Percentiles rank a stretch among this genome's conserved stretches.
phyloP scores from a whole-genome alignment of 371 early-diverging fungal genomes.

The Mortierella polycephala region DNA sequence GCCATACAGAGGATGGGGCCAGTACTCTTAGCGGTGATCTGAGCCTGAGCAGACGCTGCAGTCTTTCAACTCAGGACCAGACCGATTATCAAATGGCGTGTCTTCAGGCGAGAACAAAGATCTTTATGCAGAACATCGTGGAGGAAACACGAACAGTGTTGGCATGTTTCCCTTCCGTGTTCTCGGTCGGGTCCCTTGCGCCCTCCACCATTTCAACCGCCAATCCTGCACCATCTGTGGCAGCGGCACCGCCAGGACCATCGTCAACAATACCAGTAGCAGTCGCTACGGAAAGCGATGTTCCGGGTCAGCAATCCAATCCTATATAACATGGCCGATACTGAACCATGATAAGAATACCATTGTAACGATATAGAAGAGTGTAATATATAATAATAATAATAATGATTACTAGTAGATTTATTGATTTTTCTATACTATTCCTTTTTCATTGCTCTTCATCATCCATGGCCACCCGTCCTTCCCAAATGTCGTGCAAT shows the following conservation, averaged over 20 bases:
- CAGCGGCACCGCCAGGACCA: background rate
- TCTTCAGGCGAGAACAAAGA: constrained; percentile 31
- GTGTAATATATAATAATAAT: no score
- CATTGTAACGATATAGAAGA: no score
- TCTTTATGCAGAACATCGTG: constrained; percentile 40
- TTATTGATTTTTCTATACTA: background rate
- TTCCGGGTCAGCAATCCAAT: no score
- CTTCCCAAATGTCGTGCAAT: constrained; percentile 49
- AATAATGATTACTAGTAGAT: no score
- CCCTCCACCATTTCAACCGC: no score
- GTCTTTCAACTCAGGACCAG: constrained; percentile 10
- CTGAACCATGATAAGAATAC: no score
- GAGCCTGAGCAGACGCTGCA: background rate
- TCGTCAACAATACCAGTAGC: constrained; percentile 1
- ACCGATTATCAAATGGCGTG: constrained; percentile 27
- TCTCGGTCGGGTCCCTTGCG: constrained; percentile 18
- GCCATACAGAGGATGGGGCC: constrained; percentile 8
- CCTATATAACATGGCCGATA: no score
- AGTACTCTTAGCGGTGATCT: constrained; percentile 6
- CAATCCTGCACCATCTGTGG: background rate
- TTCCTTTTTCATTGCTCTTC: constrained; percentile 10
- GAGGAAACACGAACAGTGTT: constrained; percentile 33
- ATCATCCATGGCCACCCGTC: constrained; percentile 41
- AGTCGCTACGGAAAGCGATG: no score
- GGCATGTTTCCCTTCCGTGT: constrained; percentile 37